Base-by-base conservation (phyloP, 2,329 filamentous ascomycete genomes). In the Ophiosphaerella narmari region DNA sequence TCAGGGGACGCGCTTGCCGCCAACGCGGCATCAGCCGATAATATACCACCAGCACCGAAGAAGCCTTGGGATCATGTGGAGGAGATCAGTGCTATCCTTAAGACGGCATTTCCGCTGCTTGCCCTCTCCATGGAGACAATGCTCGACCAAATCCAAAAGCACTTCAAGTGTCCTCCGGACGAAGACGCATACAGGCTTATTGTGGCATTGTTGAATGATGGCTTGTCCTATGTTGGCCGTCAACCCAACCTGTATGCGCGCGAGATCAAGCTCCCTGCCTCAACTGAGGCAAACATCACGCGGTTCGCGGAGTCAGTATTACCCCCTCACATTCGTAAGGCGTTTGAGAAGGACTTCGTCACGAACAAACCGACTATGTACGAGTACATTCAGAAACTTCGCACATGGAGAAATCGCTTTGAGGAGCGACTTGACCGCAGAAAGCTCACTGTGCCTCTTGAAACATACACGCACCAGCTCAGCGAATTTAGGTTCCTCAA, bases 91-190 rank as follows among this genome's bases (percentile, higher is more conserved):
- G 89, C 91, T 31, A 89, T 91, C 26, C 85, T 99, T 46, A 97
- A 99, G 80, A 97, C 94, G 6, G 92, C 93, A 0, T 99, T 97
- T 80, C 94, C 94, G 21, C 82, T 99, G 14, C 83, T 99, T 62
- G 94, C 95, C 8, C 79, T 97, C 37, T 97, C 93, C 0, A 97
- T 99, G 94, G 94, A 99, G 77, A 96, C 93, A 0, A 99, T 97
- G 91, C 92, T 97, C 26, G 94, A 99, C 70, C 93, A 97, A 75
- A 96, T 99, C 51, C 89, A 94, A 73, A 97, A 97, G 80, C 89
- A 97, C 75, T 99, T 99, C 83, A 99, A 99, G 77, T 97, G 94
- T 66, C 93, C 93, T 12, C 93, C 93, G 0, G 94, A 99, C 65
- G 94, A 99, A 72, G 94, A 99, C 77, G 95, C 94, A 2, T 97